These are phyloP conservation scores for Obba rivulosa DNA, from an alignment of 768 basidiomycete species.

Conservation along the genomic window DNA sequence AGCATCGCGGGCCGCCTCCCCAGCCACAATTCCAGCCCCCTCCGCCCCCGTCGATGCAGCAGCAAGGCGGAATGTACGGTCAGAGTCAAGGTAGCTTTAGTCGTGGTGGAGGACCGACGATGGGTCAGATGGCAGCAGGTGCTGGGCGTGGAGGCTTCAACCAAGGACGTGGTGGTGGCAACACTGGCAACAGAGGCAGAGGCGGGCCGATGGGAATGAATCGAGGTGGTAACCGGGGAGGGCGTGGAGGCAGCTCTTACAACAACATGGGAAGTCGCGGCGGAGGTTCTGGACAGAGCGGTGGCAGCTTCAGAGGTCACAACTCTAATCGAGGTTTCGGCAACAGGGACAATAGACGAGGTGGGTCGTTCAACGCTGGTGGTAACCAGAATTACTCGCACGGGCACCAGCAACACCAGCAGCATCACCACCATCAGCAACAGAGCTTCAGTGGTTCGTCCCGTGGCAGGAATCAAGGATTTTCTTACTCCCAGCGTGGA, in stretches of 20 bases:
- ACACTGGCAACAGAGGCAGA: conserved; percentile 36
- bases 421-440: conserved; percentile 29
- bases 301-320: conserved; percentile 50
- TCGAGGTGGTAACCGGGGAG: conserved; percentile 26
- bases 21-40: conserved; percentile 66
- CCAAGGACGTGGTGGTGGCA: conserved; percentile 36
- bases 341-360: conserved; percentile 60
- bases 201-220: conserved; percentile 33
- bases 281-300: conserved; percentile 40
- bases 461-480: conserved; percentile 61
- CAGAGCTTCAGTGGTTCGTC: conserved; percentile 27
- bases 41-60: conserved; percentile 42
- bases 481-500: conserved; percentile 32
- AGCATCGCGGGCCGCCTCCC: conserved; percentile 48
- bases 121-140: conserved; percentile 35
- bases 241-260: conserved; percentile 31
- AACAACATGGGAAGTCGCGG: conserved; percentile 38
- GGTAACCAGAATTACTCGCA: conserved; percentile 31
- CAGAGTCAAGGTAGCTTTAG: conserved; percentile 20
- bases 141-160: conserved; percentile 40
- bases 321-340: conserved; percentile 62
- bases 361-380: conserved; percentile 56
- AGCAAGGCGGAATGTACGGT: conserved; percentile 26
- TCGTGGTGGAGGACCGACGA: conserved; percentile 38
- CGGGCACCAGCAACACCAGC: conserved; percentile 32